A percentile compares a stretch with the other conserved stretches of the same genome.
Conservation (phyloP, 108 stramenopile species). For the Nitzschia inconspicua region DNA sequence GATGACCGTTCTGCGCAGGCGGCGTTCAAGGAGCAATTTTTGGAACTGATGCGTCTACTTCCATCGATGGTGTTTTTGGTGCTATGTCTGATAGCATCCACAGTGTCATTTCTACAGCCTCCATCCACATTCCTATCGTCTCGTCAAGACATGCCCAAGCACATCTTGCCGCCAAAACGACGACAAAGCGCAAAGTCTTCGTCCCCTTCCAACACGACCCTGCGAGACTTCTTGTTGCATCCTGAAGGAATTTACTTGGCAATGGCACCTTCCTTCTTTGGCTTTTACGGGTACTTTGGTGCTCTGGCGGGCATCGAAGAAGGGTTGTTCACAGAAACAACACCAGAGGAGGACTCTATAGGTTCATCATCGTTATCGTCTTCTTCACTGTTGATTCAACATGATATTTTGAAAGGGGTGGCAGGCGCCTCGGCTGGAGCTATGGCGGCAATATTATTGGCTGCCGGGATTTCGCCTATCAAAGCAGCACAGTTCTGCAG, state of each 20-base stretch:
- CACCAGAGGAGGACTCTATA: neutral
- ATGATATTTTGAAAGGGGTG: constrained; percentile 32
- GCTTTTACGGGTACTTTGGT: constrained; percentile 81
- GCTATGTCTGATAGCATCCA: no score
- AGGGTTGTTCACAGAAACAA: constrained; percentile 11
- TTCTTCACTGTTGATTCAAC: neutral
- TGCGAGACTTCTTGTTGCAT: constrained; percentile 55
- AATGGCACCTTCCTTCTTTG: constrained; percentile 82
- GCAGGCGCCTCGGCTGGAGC: constrained; percentile 81
- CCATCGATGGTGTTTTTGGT: no score
- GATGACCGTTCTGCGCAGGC: no score
- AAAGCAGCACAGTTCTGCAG: constrained; percentile 51
- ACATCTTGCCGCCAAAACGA: neutral
- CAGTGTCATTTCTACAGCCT: neutral
- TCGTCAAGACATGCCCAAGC: neutral
- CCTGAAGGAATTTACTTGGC: constrained; percentile 62
- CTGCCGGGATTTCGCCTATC: constrained; percentile 59
- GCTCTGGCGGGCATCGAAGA: constrained; percentile 59
- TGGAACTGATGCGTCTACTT: no score
- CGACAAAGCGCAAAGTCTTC: neutral
- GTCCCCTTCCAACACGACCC: constrained; percentile 28
- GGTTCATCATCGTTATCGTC: neutral
- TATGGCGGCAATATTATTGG: constrained; percentile 77
- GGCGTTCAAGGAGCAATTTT: no score
- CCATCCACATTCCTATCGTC: neutral